Conservation (phyloP, 176 grass and related monocot genomes). For the Avena insularis region DNA sequence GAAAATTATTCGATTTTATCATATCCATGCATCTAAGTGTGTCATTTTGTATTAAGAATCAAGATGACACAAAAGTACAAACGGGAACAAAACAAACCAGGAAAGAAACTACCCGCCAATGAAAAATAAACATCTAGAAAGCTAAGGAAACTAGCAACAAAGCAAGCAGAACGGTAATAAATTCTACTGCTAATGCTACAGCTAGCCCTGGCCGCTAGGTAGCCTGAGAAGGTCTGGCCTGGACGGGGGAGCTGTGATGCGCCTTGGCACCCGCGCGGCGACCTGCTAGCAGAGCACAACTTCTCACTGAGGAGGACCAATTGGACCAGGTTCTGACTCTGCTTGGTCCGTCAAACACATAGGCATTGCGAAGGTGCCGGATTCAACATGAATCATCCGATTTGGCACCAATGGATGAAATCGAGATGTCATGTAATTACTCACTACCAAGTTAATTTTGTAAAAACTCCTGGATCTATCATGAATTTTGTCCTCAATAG, state of each 20-base stretch:
- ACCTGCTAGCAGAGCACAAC: background rate
- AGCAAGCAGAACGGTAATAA: background rate
- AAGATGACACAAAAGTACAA: background rate
- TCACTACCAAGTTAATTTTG: background rate
- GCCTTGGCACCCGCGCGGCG: background rate
- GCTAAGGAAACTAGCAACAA: background rate
- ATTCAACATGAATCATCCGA: background rate
- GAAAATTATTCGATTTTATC: background rate
- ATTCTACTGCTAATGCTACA: background rate
- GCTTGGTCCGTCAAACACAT: background rate
- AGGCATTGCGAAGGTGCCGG: background rate
- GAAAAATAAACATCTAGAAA: background rate
- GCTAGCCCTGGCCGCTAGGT: background rate
- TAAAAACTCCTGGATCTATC: background rate
- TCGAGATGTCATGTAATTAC: background rate
- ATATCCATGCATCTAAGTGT: background rate
- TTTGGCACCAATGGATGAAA: background rate
- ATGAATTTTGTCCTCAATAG: background rate
- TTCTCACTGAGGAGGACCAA: background rate
- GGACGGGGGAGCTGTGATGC: background rate
- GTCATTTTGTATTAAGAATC: background rate
- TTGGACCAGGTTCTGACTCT: background rate
- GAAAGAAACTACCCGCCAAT: background rate
- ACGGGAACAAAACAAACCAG: background rate
- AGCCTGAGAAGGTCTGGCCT: background rate